Conservation (phyloP, 148 eudicot genomes). For the Cornus kousa region DNA sequence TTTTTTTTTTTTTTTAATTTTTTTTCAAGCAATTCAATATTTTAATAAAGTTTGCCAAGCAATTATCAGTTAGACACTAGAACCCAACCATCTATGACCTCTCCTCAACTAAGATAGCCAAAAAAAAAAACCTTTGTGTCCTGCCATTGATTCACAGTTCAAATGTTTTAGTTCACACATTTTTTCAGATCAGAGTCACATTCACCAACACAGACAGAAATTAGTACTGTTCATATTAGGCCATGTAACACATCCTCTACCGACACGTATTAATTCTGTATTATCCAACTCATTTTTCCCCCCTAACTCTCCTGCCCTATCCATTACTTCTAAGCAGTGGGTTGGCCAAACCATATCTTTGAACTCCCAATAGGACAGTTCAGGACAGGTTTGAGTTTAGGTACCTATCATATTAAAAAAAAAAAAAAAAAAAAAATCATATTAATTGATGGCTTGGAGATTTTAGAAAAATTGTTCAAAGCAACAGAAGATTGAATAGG, state of each 20-base stretch:
- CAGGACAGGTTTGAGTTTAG: not conserved
- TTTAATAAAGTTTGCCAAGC: not conserved
- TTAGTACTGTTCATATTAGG: not conserved
- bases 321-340: not conserved
- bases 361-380: not conserved
- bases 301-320: not conserved
- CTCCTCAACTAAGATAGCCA: not conserved
- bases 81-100: not conserved
- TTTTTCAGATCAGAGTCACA: not conserved
- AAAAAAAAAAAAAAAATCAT: too few species aligned
- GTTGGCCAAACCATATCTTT: not conserved
- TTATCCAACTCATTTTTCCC: not conserved
- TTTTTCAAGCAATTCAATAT: not conserved
- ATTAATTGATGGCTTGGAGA: not conserved
- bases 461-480: too few species aligned
- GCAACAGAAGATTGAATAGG: not conserved
- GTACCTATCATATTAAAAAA: not conserved
- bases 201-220: not conserved
- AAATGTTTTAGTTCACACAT: not conserved
- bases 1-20: not conserved
- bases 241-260: not conserved
- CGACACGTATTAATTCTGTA: not conserved
- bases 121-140: not conserved
- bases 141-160: not conserved
- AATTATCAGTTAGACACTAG: too few species aligned